Evolutionary conservation across 495 filamentous ascomycete species (phyloP), one percentile per base, ranked within the genome.

Genomic region (Hypoxylon lenormandii): DNA sequence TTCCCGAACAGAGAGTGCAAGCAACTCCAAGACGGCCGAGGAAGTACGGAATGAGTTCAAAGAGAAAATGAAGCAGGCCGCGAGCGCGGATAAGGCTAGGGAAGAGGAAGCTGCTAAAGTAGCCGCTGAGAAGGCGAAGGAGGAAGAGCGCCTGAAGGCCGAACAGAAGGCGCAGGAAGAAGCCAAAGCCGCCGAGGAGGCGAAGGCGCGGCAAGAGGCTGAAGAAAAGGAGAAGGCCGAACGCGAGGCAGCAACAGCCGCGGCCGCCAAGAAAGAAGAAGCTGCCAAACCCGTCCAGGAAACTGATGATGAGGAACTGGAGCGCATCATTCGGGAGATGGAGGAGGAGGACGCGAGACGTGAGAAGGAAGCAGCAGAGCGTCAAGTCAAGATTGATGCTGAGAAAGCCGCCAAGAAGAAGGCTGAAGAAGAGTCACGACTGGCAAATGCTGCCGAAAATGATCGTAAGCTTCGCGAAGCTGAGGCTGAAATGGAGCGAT

Each of bases 121-220:
- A 16, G 72, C 73, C 13, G 67, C 72, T 55, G 76, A 70, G 22
- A 73, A 77, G 47, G 66, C 76, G n/a, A 60, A 74, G 19, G 65
- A 73, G 16, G 74, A 79, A n/a, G 72, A 69, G 15, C 53, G 65
- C 30, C 42, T 70, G 6, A 68, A 70, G 42, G 56, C 52, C n/a
- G 72, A 80, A 73, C 65, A 79, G 80, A 91, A 90, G 83, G 88
- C 88, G 2, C 85, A 86, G 37, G 89, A 90, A 69, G 90, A 94
- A 73, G 84, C 85, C 51, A 89, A 90, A 70, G 88, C 90, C 19
- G 84, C 87, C 16, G 87, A 92, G 62, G 86, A 87, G 56, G 81
- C 82, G 50, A 88, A 88, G 74, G 85, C 86, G 51, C 81, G 86
- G 67, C 80, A 83, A 19, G 84, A 82, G 49, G 77, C 79, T 10